Percentiles rank a stretch among this genome's conserved stretches.
Conservation (phyloP, 768 basidiomycete species). For the Boletus coccyginus region DNA sequence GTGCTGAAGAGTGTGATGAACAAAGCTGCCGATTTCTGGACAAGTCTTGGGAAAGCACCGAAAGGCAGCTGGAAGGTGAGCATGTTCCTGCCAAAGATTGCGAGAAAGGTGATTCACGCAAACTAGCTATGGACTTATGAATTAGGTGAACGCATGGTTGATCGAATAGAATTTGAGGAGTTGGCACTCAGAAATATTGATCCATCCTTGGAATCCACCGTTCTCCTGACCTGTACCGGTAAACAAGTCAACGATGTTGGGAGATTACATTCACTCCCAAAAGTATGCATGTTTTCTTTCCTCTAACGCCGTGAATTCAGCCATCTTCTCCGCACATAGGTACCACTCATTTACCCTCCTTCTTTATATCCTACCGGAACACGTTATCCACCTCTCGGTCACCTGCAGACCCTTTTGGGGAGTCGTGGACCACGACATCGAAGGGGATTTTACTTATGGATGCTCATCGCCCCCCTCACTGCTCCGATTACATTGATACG, state of each 20-base stretch:
- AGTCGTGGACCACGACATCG: conserved; percentile 61
- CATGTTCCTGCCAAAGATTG: conserved; percentile 8
- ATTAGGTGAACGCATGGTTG: conserved; percentile 64
- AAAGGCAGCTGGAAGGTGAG: conserved; percentile 73
- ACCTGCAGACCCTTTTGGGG: conserved; percentile 51
- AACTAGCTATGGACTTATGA: conserved; percentile 56
- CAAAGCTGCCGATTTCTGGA: conserved; percentile 61
- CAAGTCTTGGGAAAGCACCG: conserved; percentile 61
- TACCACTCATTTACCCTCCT: conserved; percentile 47
- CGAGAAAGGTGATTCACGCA: conserved; percentile 6
- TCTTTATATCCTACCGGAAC: conserved; percentile 47
- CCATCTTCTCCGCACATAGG: conserved; percentile 36
- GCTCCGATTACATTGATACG: conserved; percentile 77
- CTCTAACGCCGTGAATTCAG: neutral
- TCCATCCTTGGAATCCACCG: conserved; percentile 60
- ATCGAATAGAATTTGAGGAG: conserved; percentile 80
- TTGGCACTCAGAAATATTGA: conserved; percentile 71
- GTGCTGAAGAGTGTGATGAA: conserved; percentile 45
- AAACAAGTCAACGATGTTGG: conserved; percentile 16
- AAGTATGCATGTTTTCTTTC: conserved; percentile 7
- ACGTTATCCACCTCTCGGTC: conserved; percentile 34
- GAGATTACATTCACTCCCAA: conserved; percentile 4
- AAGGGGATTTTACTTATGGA: conserved; percentile 65
- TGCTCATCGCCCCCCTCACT: conserved; percentile 65
- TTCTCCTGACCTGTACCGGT: conserved; percentile 27